Conservation (phyloP, 2,329 filamentous ascomycete genomes). For the Moelleriella libera region DNA sequence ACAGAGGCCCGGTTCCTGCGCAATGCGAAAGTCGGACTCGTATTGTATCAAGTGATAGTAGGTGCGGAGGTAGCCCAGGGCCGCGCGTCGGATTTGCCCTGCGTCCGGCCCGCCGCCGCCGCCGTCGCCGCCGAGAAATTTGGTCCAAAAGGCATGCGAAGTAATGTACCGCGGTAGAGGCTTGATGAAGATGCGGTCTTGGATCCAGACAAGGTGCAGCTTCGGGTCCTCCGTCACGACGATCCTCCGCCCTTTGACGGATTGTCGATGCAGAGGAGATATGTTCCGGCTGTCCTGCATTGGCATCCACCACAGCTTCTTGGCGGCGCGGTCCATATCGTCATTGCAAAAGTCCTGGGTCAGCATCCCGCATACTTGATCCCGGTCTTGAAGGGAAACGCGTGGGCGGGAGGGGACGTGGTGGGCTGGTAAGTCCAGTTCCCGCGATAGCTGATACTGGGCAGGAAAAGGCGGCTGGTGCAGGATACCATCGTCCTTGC, state of each 20-base stretch:
- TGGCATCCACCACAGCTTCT: slow-evolving; percentile 8
- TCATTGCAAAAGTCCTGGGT: neutral
- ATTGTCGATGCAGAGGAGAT: slow-evolving; percentile 22
- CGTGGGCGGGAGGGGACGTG: neutral
- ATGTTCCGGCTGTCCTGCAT: slow-evolving; percentile 12
- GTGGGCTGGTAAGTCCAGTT: neutral
- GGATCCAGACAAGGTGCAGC: slow-evolving; percentile 26
- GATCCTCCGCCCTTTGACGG: slow-evolving; percentile 20
- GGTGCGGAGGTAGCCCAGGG: slow-evolving; percentile 19
- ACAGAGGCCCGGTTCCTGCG: slow-evolving; percentile 13
- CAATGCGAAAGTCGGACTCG: slow-evolving; percentile 18
- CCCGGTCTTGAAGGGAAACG: neutral
- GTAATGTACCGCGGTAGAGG: slow-evolving; percentile 23
- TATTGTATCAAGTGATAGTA: slow-evolving; percentile 19
- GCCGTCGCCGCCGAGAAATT: slow-evolving; percentile 2
- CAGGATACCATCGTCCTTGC: neutral
- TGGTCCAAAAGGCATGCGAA: slow-evolving; percentile 14
- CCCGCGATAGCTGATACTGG: neutral
- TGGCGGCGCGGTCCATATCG: neutral
- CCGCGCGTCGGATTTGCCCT: slow-evolving; percentile 7
- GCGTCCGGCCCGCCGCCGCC: neutral
- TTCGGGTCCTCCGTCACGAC: slow-evolving; percentile 23
- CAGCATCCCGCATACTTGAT: neutral
- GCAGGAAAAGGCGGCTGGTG: neutral
- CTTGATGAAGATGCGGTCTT: slow-evolving; percentile 25